Evolutionary conservation across 306 rosid species (phyloP).

Genomic region (Dalbergia cultrata): DNA sequence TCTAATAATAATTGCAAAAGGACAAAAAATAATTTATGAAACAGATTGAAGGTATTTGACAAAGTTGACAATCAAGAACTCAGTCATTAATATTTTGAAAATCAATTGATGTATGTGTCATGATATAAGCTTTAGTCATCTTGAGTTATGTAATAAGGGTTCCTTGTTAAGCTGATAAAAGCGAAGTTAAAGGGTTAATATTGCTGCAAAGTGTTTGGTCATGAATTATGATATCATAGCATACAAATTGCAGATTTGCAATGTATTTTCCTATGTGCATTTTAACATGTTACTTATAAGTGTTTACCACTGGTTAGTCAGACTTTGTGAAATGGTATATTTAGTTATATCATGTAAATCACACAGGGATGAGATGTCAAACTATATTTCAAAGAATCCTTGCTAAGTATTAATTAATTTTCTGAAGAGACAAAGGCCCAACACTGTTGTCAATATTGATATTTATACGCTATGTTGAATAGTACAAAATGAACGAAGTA

Average conservation of each 20-base stretch:
- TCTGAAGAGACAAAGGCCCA: background rate
- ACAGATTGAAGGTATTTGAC: slow-evolving; percentile 19
- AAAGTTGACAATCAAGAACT: slow-evolving; percentile 15
- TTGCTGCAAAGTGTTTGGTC: background rate
- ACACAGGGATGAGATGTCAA: background rate
- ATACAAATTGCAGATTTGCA: too few species aligned
- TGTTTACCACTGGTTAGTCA: too few species aligned
- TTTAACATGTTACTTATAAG: too few species aligned
- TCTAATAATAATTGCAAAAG: slow-evolving; percentile 8
- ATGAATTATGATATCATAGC: background rate
- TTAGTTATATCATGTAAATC: background rate
- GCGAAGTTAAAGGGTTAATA: background rate
- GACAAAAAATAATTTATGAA: background rate
- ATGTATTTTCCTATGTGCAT: too few species aligned
- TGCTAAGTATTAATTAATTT: background rate
- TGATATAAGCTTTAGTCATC: background rate
- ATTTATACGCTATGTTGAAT: background rate
- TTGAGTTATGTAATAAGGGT: background rate
- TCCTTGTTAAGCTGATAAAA: background rate
- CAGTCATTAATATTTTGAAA: background rate
- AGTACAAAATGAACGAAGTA: background rate
- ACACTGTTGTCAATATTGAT: background rate
- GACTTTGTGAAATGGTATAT: slow-evolving; percentile 24
- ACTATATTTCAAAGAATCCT: background rate
- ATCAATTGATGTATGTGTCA: background rate